These are phyloP conservation scores for Podaxis rugospora DNA, from an alignment of 768 basidiomycete species.

Conservation along the genomic window DNA sequence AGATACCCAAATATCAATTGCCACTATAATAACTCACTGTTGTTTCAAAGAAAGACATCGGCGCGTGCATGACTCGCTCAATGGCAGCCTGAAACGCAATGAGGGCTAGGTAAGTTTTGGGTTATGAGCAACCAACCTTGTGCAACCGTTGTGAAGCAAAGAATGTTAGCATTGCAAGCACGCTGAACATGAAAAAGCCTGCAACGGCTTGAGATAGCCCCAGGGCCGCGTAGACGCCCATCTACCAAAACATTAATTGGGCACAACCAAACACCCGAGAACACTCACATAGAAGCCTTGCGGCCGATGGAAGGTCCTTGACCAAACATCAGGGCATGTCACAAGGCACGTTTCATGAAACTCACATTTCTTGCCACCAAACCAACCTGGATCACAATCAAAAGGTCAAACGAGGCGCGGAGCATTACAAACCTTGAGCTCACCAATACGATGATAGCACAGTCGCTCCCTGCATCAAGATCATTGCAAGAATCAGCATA, in stretches of 20 bases:
- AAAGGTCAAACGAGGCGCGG: background rate
- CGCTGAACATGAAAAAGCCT: slow-evolving; percentile 62
- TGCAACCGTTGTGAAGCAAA: slow-evolving; percentile 73
- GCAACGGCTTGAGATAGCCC: slow-evolving; percentile 68
- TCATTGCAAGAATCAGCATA: slow-evolving; percentile 53
- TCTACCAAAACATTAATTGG: slow-evolving; percentile 35
- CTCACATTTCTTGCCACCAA: slow-evolving; percentile 75
- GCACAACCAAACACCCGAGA: background rate
- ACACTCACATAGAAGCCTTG: slow-evolving; percentile 67
- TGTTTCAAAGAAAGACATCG: slow-evolving; percentile 89
- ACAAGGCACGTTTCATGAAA: slow-evolving; percentile 1
- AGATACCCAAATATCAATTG: background rate
- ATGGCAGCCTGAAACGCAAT: slow-evolving; percentile 48
- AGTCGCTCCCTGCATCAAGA: slow-evolving; percentile 63
- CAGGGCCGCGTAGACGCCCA: slow-evolving; percentile 76
- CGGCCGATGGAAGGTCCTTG: slow-evolving; percentile 50
- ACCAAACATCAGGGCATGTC: slow-evolving; percentile 12
- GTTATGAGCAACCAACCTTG: slow-evolving; percentile 30
- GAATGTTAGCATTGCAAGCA: slow-evolving; percentile 66
- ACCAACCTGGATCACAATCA: slow-evolving; percentile 49
- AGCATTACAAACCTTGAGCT: slow-evolving; percentile 14
- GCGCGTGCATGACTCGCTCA: slow-evolving; percentile 71
- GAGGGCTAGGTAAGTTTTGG: background rate
- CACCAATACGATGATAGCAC: slow-evolving; percentile 77
- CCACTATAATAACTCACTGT: slow-evolving; percentile 42